Evolutionary conservation across 1,139 yeast genomes (phyloP).

Genomic region (Yamadazyma dendronema): DNA sequence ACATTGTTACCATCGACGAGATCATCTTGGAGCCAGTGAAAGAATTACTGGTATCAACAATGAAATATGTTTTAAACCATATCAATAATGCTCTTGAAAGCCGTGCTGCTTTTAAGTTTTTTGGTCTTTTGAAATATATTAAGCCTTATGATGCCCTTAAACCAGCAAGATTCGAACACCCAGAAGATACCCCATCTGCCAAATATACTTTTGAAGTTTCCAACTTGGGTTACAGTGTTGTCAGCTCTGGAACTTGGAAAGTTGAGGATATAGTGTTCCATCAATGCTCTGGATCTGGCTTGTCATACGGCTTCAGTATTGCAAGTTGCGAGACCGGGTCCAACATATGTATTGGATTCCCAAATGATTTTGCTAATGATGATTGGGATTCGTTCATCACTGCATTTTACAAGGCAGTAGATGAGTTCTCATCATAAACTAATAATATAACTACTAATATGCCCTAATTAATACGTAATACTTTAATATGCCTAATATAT

Average conservation of each 20-base stretch:
- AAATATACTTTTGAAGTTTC: conserved; percentile 24
- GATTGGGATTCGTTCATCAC: background rate
- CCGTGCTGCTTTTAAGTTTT: conserved; percentile 16
- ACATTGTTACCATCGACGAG: conserved; percentile 17
- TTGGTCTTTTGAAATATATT: conserved; percentile 20
- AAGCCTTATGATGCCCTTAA: conserved; percentile 14
- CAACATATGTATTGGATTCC: conserved; percentile 15
- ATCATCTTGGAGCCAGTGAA: conserved; percentile 15
- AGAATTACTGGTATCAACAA: conserved; percentile 5
- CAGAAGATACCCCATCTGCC: conserved; percentile 6
- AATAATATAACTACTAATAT: too few species aligned
- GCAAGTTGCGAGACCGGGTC: conserved; percentile 22
- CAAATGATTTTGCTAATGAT: background rate
- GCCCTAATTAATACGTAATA: too few species aligned
- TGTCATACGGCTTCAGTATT: conserved; percentile 21
- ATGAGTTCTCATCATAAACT: too few species aligned
- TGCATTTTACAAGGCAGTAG: background rate
- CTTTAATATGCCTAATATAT: too few species aligned
- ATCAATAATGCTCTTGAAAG: conserved; percentile 13
- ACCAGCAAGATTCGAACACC: conserved; percentile 10
- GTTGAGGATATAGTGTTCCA: conserved; percentile 24
- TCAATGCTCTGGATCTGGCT: conserved; percentile 23
- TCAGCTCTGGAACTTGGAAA: conserved; percentile 15
- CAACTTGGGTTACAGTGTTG: conserved; percentile 23
- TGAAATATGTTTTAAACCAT: conserved; percentile 6